phyloP scores from a whole-genome alignment of 768 basidiomycete species.

The Russula brevipes region DNA sequence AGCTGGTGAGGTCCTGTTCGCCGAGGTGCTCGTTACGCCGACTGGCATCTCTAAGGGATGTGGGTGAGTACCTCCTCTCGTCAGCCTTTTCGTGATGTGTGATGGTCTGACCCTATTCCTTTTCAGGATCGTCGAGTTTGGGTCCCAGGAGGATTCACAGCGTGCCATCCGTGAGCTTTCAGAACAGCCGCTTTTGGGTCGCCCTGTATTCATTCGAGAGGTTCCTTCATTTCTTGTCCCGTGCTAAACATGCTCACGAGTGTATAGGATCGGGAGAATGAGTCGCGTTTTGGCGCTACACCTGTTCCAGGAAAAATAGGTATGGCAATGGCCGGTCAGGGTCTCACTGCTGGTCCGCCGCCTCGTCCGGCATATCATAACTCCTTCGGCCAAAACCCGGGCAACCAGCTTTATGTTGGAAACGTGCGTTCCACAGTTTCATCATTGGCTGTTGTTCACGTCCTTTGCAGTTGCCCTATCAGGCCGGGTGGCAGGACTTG shows the following conservation, averaged over 20 bases:
- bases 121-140: conserved; percentile 89
- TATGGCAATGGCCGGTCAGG: conserved; percentile 93
- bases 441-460: background rate
- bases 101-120: conserved; percentile 21
- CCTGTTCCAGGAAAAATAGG: conserved; percentile 96
- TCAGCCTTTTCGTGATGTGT: background rate
- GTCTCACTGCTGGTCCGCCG: conserved; percentile 70
- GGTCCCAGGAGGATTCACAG: conserved; percentile 82
- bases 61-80: conserved; percentile 61
- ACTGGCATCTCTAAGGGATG: conserved; percentile 98
- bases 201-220: conserved; percentile 95
- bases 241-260: background rate
- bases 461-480: conserved; percentile 71
- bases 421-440: conserved; percentile 49
- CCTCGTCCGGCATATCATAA: conserved; percentile 81
- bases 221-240: conserved; percentile 38
- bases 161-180: conserved; percentile 86
- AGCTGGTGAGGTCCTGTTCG: conserved; percentile 99
- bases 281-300: conserved; percentile 91
- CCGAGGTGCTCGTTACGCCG: conserved; percentile 96
- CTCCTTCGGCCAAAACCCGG: conserved; percentile 68
- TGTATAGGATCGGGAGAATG: conserved; percentile 87
- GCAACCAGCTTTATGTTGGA: conserved; percentile 89
- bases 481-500: conserved; percentile 98
- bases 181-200: conserved; percentile 84